Evolutionary conservation across 805 yeast genomes (phyloP), one percentile per base, ranked within the genome.

Genomic region (Kluyveromyces wickerhamii): DNA sequence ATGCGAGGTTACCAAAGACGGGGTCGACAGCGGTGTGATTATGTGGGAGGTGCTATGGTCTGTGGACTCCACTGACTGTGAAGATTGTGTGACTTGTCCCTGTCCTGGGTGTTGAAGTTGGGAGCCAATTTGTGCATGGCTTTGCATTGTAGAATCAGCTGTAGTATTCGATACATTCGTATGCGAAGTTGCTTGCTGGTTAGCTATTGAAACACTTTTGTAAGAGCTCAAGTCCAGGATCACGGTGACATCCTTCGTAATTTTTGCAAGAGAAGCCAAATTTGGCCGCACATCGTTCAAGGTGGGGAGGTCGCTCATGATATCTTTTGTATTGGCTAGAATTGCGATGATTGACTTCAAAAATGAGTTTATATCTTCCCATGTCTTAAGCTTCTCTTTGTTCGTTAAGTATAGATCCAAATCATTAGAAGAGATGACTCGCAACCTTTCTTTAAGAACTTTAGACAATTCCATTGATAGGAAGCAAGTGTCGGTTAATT

Each of bases 231-330:
- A 66, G 52, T 88, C 96, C 27, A 88, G 61, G 46, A 84, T 67
- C n/a, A 85, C 77, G 0, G 96, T 87, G 11, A 89, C 81, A 51
- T 89, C 97, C 50, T 89, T 89, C 4, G 96, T 85, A 3, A 88
- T 82, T 44, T 85, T 77, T 0, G 96, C 88, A 39, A 89, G 64
- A 23, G 77, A 73, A 0, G 95, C 84, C 59, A 89, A 71, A 5
- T 83, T 74, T 6, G 88, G 78, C 38, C 95, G 65, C 5, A 80
- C 79, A 37, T 84, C 95, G 46, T 81, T 78, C 34, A 89, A 66
- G 11, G 79, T 71, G 0, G 94, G 88, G 38, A 86, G 66, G 43
- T 84, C 96, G 35, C 74, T 71, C 74, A 89, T 80, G 2, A 94
- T 78, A 1, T 72, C 69, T 51, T 87, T 87, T 0, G 94, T 86